Base-by-base conservation (phyloP, 2,329 filamentous ascomycete species). In the Gnomoniopsis smithogilvyi region DNA sequence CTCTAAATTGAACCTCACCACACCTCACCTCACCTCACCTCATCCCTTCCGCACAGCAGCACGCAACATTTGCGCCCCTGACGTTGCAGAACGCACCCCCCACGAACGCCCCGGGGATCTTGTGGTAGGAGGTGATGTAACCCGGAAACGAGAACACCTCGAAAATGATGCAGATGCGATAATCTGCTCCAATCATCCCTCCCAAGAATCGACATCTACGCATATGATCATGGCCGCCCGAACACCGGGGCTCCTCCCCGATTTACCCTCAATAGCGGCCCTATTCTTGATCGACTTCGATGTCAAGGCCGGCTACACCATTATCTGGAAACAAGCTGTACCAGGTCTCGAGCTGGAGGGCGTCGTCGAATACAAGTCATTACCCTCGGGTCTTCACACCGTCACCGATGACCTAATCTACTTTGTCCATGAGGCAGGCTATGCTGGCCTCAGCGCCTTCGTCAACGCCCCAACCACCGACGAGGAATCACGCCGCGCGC, bases 201-300 rank as follows among this genome's bases (percentile, higher is more conserved):
- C 41, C 24, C 12, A 58, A 54, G n/a, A 34, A 24, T 3, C 43
- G 47, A 22, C 45, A 24, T 36, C 26, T 46, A 34, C 30, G 22
- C 33, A 51, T 57, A 50, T 47, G 33, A 54, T 51, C 57, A 62
- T 60, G 60, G 50, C 60, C 38, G 43, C 54, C n/a, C 53, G 15
- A 38, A 38, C 59, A 69, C 73, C 63, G 67, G 60, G 71, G 53
- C 68, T 68, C 11, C 70, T 74, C 22, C 69, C 76, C 62, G 81
- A 84, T 63, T 74, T 82, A 11, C 84, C 84, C 51, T 81, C 81
- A 55, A 85, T 94, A 68, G 88, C 89, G 43, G 92, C 92, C 34
- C 81, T 96, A 38, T 96, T 96, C 73, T 81, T 96, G 63, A 94
- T 96, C 74, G 86, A 90, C 70, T 96, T 96, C 76, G 92, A 96